A percentile compares a stretch with the other conserved stretches of the same genome.
Conservation (phyloP, 768 basidiomycete species). For the Hypholoma sublateritium region DNA sequence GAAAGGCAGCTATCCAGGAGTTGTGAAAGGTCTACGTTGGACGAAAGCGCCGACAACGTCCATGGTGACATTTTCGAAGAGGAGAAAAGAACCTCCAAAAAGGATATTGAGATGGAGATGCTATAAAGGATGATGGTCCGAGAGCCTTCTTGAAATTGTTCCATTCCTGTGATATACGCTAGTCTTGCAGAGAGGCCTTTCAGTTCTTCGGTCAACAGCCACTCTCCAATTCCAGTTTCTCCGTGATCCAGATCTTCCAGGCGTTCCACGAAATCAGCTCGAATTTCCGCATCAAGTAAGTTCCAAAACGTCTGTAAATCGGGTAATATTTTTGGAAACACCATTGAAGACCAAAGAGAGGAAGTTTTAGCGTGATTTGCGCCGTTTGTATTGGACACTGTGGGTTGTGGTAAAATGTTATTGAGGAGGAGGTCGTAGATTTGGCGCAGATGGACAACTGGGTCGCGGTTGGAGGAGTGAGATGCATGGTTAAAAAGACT, state of each 20-base stretch:
- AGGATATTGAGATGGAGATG: constrained; percentile 46
- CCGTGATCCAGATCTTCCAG: constrained; percentile 59
- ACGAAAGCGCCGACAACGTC: constrained; percentile 42
- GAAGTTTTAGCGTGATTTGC: constrained; percentile 29
- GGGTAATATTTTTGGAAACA: constrained; percentile 56
- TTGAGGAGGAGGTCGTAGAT: constrained; percentile 58
- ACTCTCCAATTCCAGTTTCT: constrained; percentile 59
- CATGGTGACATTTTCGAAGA: constrained; percentile 40
- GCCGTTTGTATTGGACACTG: constrained; percentile 3
- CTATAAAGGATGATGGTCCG: constrained; percentile 45
- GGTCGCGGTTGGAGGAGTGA: constrained; percentile 45
- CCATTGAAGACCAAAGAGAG: constrained; percentile 48
- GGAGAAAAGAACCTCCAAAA: constrained; percentile 45
- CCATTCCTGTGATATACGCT: neutral
- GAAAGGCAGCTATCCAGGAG: constrained; percentile 42
- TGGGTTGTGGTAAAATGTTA: constrained; percentile 47
- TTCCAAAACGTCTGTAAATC: constrained; percentile 58
- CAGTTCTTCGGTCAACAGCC: constrained; percentile 67
- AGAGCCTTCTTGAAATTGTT: constrained; percentile 22
- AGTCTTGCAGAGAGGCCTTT: constrained; percentile 46
- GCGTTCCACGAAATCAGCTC: constrained; percentile 50
- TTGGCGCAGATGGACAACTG: constrained; percentile 54
- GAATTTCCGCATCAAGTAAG: constrained; percentile 55
- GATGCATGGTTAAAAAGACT: constrained; percentile 53
- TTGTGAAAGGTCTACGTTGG: constrained; percentile 40